These are phyloP conservation scores for Apiosordaria backusii DNA, from an alignment of 495 filamentous ascomycete species.

Conservation along the genomic window DNA sequence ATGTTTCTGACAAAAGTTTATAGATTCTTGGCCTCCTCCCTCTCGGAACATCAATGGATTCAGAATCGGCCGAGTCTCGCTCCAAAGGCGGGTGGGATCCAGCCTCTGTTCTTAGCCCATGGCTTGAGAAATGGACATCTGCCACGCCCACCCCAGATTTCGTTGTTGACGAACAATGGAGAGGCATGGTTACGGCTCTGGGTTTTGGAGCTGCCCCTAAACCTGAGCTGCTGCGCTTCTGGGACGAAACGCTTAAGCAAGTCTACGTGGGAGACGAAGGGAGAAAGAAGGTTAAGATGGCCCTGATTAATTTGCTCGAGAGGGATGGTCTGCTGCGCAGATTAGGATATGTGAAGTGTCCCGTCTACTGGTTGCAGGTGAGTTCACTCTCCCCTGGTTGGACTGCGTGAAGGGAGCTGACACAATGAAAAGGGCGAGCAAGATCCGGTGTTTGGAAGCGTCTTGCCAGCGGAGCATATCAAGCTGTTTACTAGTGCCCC, in stretches of 20 bases:
- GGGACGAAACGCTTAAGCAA: slow-evolving; percentile 49
- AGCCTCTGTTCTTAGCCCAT: slow-evolving; percentile 35
- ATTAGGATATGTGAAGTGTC: slow-evolving; percentile 54
- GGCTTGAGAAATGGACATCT: slow-evolving; percentile 48
- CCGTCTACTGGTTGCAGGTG: slow-evolving; percentile 62
- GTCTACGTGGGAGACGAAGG: slow-evolving; percentile 60
- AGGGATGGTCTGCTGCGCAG: slow-evolving; percentile 55
- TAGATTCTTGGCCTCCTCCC: slow-evolving; percentile 56
- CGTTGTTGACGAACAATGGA: slow-evolving; percentile 51
- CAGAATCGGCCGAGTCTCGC: slow-evolving; percentile 53
- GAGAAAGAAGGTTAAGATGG: slow-evolving; percentile 52
- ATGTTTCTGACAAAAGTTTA: slow-evolving; percentile 16
- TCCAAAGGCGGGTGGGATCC: slow-evolving; percentile 57
- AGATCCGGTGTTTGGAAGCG: slow-evolving; percentile 50
- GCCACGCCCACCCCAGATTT: slow-evolving; percentile 48
- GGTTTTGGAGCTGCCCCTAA: slow-evolving; percentile 51
- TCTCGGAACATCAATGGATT: slow-evolving; percentile 61
- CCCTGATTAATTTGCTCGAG: slow-evolving; percentile 53
- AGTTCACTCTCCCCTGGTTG: slow-evolving; percentile 18
- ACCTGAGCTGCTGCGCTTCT: slow-evolving; percentile 44
- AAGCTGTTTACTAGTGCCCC: slow-evolving; percentile 52
- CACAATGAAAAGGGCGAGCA: slow-evolving; percentile 45
- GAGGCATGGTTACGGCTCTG: slow-evolving; percentile 52
- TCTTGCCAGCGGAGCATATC: slow-evolving; percentile 53
- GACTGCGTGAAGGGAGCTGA: not conserved